Evolutionary conservation across 2,329 filamentous ascomycete species (phyloP).

Genomic region (Cercospora nicotianae): DNA sequence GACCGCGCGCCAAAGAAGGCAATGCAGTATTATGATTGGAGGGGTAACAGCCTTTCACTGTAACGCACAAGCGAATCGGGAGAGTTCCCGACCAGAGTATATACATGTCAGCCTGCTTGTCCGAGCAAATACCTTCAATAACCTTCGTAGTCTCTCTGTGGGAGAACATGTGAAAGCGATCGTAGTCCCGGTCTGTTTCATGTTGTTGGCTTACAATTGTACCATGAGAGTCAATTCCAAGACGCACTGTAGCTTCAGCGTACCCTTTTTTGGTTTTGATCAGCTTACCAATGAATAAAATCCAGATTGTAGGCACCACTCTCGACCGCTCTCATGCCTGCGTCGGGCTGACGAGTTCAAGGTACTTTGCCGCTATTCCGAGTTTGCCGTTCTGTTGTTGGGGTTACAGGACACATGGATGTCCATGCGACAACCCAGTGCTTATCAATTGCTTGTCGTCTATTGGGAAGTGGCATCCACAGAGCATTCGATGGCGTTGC

Average conservation of each 20-base stretch:
- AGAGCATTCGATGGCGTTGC: no score
- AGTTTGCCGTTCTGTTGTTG: background rate
- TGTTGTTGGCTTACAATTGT: background rate
- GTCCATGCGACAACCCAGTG: background rate
- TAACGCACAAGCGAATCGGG: background rate
- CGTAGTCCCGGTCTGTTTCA: background rate
- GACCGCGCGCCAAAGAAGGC: background rate
- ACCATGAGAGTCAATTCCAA: no score
- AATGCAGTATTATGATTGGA: background rate
- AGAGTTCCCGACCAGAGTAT: background rate
- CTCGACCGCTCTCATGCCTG: background rate
- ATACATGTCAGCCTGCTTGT: background rate
- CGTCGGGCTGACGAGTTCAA: background rate
- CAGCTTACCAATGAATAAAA: background rate
- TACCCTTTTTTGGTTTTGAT: background rate
- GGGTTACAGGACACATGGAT: background rate
- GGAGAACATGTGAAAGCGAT: background rate
- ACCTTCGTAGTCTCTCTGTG: background rate
- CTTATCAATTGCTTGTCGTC: background rate
- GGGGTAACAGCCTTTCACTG: background rate
- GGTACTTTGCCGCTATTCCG: background rate
- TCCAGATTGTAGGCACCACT: background rate
- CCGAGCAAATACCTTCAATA: background rate
- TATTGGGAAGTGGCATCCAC: no score
- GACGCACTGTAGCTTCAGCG: no score